Percentiles rank a stretch among this genome's conserved stretches.
phyloP scores from a whole-genome alignment of 2,329 filamentous ascomycete species.

The Colletotrichum noveboracense region DNA sequence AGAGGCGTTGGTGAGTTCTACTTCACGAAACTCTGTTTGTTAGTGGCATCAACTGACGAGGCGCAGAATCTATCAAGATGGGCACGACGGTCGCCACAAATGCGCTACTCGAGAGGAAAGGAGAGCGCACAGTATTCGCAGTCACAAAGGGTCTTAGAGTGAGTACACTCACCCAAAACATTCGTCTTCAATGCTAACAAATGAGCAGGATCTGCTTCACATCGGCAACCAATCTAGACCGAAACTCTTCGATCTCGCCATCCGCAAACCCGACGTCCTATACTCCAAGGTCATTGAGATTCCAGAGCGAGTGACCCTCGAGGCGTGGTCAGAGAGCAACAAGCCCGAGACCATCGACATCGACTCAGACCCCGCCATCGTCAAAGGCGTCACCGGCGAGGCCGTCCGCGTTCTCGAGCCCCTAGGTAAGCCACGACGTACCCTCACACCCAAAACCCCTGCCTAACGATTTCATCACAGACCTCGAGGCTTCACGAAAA shows the following conservation, averaged over 20 bases:
- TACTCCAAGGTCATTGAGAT: constrained; percentile 75
- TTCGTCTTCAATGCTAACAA: neutral
- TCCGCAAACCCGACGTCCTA: constrained; percentile 70
- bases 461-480: constrained; percentile 18
- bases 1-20: constrained; percentile 28
- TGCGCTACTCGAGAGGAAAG: constrained; percentile 76
- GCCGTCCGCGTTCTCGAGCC: constrained; percentile 68
- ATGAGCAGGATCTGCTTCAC: constrained; percentile 68
- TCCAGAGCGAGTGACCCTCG: constrained; percentile 76
- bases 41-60: neutral
- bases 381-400: constrained; percentile 71
- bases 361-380: constrained; percentile 10
- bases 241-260: constrained; percentile 75
- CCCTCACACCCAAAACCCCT: rapidly evolving
- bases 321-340: constrained; percentile 41
- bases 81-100: constrained; percentile 82
- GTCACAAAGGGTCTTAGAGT: constrained; percentile 63
- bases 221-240: constrained; percentile 79
- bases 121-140: constrained; percentile 69
- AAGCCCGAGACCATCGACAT: constrained; percentile 7
- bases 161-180: neutral
- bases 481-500: constrained; percentile 53
- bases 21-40: rapidly evolving
- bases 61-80: constrained; percentile 72
- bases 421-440: constrained; percentile 36